Percentiles rank a stretch among this genome's conserved stretches.
phyloP scores from a whole-genome alignment of 306 rosid genomes.

The Macrotyloma uniflorum region DNA sequence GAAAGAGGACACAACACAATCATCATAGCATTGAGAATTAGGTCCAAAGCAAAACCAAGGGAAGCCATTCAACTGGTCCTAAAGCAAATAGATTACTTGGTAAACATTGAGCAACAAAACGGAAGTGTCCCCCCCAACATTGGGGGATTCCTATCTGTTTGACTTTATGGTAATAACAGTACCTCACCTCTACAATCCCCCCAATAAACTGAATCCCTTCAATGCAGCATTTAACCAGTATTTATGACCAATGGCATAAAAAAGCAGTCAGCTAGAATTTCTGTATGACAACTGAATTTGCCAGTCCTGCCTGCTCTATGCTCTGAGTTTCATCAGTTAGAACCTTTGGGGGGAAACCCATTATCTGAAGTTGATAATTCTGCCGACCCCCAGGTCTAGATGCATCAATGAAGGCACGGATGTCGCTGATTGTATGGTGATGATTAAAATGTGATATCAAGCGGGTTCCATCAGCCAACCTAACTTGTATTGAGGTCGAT shows the following conservation, averaged over 20 bases:
- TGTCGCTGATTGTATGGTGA: conserved; percentile 65
- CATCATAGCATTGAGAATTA: conserved; percentile 32
- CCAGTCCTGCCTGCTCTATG: conserved; percentile 86
- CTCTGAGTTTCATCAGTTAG: conserved; percentile 70
- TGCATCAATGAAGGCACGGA: conserved; percentile 73
- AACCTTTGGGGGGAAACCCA: conserved; percentile 95
- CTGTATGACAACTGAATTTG: conserved; percentile 95
- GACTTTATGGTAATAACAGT: not conserved
- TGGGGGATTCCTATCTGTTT: not conserved
- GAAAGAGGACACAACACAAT: conserved; percentile 16
- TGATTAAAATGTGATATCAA: conserved; percentile 68
- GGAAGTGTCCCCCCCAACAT: conserved; percentile 2
- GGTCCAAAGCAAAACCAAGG: conserved; percentile 33
- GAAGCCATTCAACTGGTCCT: conserved; percentile 33
- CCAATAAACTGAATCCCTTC: conserved; percentile 32
- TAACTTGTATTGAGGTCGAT: conserved; percentile 79
- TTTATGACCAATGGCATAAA: conserved; percentile 20
- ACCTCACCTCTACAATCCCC: conserved; percentile 5
- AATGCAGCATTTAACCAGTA: conserved; percentile 28
- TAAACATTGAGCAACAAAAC: conserved; percentile 19
- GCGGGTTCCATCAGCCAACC: conserved; percentile 95
- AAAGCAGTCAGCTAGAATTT: conserved; percentile 60
- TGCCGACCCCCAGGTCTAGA: conserved; percentile 67
- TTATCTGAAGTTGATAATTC: conserved; percentile 80
- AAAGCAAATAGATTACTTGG: conserved; percentile 28